Evolutionary conservation across 805 yeast genomes (phyloP), one percentile per base, ranked within the genome.

Genomic region (Yarrowia hollandica): DNA sequence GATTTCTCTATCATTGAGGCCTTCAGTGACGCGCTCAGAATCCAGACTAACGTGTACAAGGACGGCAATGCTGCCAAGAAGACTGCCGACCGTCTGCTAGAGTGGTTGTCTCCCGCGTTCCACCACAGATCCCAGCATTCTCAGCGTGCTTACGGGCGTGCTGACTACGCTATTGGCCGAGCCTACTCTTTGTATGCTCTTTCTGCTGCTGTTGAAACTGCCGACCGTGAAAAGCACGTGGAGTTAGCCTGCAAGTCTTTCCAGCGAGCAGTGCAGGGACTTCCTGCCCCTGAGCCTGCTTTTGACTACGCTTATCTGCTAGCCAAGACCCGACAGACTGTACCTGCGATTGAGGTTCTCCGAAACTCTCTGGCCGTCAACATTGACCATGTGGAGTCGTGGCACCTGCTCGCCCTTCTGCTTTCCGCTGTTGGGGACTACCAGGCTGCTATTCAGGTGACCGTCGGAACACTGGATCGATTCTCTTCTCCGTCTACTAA

Each of bases 341-440:
- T 61, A 1, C 62, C 59, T 14, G 71, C 74, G 3, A 60, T 68
- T 21, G 61, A 59, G 19, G 54, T 62, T n/a, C 67, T 66, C 12
- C 62, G 64, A 39, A 37, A 34, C 2, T 70, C 68, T 4, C 61
- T 72, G 33, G 25, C 48, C 4, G 28, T 39, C 22, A 75, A 75
- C 60, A 86, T 88, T 0, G 79, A 79, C 38, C 78, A 82, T 52
- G 75, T 84, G 65, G 79, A 79, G 64, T 78, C 84, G 7, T 83
- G 92, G 83, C 87, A 87, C 67, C 72, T 88, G 63, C 72, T 87
- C 37, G 80, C 83, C 0, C 76, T 88, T 60, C 70, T 86, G n/a
- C 75, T 83, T 26, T 80, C 91, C 0, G 78, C 85, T 0, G 77
- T 78, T 35, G 88, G 86, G 60, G 82, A 79, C 61, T 76, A 75